Evolutionary conservation across 2,329 filamentous ascomycete genomes (phyloP).

Genomic region (Grosmannia serpens): DNA sequence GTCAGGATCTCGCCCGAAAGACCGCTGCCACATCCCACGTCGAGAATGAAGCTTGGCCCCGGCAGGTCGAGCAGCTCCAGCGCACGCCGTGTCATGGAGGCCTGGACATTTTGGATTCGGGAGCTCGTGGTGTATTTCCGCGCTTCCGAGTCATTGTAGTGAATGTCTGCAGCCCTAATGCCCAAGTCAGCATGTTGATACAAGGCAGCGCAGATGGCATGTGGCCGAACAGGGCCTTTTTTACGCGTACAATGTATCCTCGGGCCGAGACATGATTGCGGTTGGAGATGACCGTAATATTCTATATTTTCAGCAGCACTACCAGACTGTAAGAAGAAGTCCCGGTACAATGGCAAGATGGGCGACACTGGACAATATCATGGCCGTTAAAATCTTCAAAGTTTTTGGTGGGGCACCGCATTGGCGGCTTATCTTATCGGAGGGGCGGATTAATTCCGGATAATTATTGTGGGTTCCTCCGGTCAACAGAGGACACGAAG

Average conservation of each 20-base stretch:
- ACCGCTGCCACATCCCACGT: constrained; percentile 92
- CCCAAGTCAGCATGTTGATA: constrained; percentile 4
- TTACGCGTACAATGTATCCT: constrained; percentile 69
- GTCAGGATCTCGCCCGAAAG: constrained; percentile 91
- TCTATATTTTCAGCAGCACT: too few species aligned
- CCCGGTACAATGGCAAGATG: background rate
- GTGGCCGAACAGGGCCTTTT: background rate
- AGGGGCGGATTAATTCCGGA: constrained; percentile 1
- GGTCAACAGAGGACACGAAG: constrained; percentile 1
- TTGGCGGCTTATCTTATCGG: constrained; percentile 1
- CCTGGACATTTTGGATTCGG: constrained; percentile 90
- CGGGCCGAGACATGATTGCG: constrained; percentile 75
- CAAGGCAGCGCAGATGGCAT: background rate
- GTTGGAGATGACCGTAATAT: background rate
- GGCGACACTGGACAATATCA: background rate
- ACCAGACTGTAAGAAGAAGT: background rate
- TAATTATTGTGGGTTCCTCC: background rate
- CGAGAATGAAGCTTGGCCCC: constrained; percentile 76
- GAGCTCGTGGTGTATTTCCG: constrained; percentile 96
- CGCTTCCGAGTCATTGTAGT: constrained; percentile 92
- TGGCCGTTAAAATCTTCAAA: background rate
- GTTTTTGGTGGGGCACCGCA: constrained; percentile 6
- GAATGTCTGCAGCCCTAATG: constrained; percentile 78
- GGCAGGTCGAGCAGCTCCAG: constrained; percentile 79
- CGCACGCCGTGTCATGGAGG: constrained; percentile 85